phyloP scores from a whole-genome alignment of 1,139 yeast genomes.

The Pichia sp. region DNA sequence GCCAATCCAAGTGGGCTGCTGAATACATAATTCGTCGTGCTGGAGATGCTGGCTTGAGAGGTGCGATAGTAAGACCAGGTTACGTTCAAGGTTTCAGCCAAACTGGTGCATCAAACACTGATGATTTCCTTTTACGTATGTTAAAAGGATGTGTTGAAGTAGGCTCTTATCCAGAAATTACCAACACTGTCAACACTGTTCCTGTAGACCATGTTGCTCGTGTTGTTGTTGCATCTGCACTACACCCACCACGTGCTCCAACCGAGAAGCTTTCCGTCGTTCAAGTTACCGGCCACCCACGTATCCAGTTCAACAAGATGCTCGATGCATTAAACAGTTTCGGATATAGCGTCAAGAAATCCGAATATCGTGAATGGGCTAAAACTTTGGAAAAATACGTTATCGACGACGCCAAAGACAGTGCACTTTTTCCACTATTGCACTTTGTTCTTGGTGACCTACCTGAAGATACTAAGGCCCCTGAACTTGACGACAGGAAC shows the following conservation, averaged over 20 bases:
- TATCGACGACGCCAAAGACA: conserved; percentile 60
- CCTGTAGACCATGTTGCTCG: conserved; percentile 98
- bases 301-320: conserved; percentile 74
- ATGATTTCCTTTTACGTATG: conserved; percentile 91
- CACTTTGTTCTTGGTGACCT: conserved; percentile 92
- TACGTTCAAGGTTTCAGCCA: conserved; percentile 83
- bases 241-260: conserved; percentile 57
- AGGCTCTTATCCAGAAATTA: conserved; percentile 79
- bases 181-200: conserved; percentile 89
- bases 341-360: conserved; percentile 64
- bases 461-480: conserved; percentile 89
- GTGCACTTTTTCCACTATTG: conserved; percentile 85
- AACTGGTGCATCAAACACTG: conserved; percentile 90
- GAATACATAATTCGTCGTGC: conserved; percentile 86
- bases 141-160: conserved; percentile 90
- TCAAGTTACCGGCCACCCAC: conserved; percentile 97
- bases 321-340: conserved; percentile 58
- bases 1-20: conserved; percentile 97
- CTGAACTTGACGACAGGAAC: conserved; percentile 85
- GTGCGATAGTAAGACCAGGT: conserved; percentile 92
- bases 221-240: conserved; percentile 76
- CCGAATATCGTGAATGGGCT: conserved; percentile 81
- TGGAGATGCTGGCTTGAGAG: conserved; percentile 79
- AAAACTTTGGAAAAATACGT: conserved; percentile 70
- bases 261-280: conserved; percentile 57